Evolutionary conservation across 495 filamentous ascomycete species (phyloP).

Genomic region (Tuber microsphaerosporum): DNA sequence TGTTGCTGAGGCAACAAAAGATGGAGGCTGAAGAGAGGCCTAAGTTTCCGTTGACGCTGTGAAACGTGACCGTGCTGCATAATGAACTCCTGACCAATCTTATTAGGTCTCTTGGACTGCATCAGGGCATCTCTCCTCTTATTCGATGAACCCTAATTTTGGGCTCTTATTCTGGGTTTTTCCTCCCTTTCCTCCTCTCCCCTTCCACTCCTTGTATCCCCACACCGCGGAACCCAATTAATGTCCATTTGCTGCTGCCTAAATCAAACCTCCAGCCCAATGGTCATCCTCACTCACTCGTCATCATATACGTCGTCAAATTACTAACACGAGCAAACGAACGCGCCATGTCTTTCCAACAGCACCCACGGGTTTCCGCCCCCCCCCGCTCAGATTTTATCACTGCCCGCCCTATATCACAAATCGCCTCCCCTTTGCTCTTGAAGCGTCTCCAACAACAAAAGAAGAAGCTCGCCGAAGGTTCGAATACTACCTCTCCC

Average conservation of each 20-base stretch:
- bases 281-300: neutral
- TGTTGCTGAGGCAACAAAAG: neutral
- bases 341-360: constrained; percentile 1
- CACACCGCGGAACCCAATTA: neutral
- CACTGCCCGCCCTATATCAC: neutral
- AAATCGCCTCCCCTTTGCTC: constrained; percentile 24
- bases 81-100: neutral
- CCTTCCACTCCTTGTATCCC: neutral
- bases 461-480: constrained; percentile 29
- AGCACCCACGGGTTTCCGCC: constrained; percentile 1
- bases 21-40: neutral
- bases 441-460: constrained; percentile 35
- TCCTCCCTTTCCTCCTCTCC: neutral
- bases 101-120: neutral
- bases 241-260: neutral
- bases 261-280: neutral
- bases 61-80: neutral
- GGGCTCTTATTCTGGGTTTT: neutral
- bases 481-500: neutral
- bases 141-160: neutral
- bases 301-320: neutral
- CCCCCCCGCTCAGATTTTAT: neutral
- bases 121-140: neutral
- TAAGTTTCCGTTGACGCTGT: neutral
- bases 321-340: neutral